Evolutionary conservation across 352 stramenopile species (phyloP).

Genomic region (Phytophthora europaea): DNA sequence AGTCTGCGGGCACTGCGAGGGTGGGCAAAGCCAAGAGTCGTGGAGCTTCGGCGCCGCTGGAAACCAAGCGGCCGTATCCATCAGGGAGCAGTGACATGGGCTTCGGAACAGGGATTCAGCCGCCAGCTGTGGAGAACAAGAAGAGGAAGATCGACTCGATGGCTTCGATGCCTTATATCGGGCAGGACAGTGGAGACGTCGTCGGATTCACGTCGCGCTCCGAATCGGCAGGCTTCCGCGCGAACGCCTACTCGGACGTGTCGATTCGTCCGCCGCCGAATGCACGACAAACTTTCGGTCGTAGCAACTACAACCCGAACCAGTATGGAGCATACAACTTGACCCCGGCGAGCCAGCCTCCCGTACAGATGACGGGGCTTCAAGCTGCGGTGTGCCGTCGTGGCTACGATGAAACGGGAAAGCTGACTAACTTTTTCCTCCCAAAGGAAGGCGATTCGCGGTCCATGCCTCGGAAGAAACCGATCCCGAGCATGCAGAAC

Average conservation of each 20-base stretch:
- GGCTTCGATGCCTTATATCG: conserved; percentile 21
- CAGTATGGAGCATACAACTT: conserved; percentile 78
- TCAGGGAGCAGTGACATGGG: not conserved
- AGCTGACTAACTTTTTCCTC: conserved; percentile 82
- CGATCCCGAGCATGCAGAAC: conserved; percentile 62
- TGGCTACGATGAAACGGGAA: conserved; percentile 82
- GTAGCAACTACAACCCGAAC: conserved; percentile 73
- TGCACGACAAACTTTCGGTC: conserved; percentile 51
- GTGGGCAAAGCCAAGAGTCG: conserved; percentile 44
- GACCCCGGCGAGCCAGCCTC: conserved; percentile 50
- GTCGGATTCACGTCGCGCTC: conserved; percentile 38
- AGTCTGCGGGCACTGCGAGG: conserved; percentile 4
- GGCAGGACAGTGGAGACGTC: conserved; percentile 12
- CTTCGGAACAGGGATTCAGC: conserved; percentile 31
- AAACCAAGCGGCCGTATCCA: conserved; percentile 38
- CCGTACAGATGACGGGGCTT: conserved; percentile 46
- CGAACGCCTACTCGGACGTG: conserved; percentile 79
- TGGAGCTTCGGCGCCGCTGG: conserved; percentile 19
- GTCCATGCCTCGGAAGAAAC: conserved; percentile 43
- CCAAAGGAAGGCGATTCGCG: conserved; percentile 53
- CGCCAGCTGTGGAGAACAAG: conserved; percentile 57
- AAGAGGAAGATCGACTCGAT: conserved; percentile 62
- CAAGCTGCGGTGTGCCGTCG: conserved; percentile 57
- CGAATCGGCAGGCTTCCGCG: conserved; percentile 53
- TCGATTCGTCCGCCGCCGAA: conserved; percentile 49